A percentile compares a stretch with the other conserved stretches of the same genome.
These are phyloP conservation scores for Tolypocladium endophyticum DNA, from an alignment of 2,329 filamentous ascomycete genomes.

Conservation along the genomic window DNA sequence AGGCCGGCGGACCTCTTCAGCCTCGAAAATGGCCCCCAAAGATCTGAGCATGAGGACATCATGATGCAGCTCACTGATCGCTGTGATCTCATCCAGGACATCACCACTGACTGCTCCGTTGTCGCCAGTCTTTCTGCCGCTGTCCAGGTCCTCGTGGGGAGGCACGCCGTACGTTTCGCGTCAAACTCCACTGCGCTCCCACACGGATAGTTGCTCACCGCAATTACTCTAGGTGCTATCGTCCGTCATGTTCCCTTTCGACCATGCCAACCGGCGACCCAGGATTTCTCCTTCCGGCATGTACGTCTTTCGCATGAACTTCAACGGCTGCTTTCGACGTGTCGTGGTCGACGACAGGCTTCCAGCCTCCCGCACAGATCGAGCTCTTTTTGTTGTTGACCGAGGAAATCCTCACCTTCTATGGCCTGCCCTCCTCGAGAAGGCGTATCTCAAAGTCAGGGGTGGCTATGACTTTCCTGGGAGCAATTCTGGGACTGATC, in stretches of 20 bases:
- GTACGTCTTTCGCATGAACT: slow-evolving; percentile 86
- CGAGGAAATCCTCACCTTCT: slow-evolving; percentile 69
- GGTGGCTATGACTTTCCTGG: slow-evolving; percentile 97
- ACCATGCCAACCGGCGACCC: slow-evolving; percentile 46
- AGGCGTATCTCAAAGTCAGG: slow-evolving; percentile 89
- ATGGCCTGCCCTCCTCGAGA: slow-evolving; percentile 90
- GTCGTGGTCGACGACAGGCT: slow-evolving; percentile 85
- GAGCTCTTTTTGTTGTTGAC: slow-evolving; percentile 80
- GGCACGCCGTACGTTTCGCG: slow-evolving; percentile 46
- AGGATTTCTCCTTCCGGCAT: slow-evolving; percentile 67
- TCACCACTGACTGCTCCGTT: slow-evolving; percentile 93
- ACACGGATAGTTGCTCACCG: slow-evolving; percentile 1
- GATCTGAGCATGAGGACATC: slow-evolving; percentile 19
- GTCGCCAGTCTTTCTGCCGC: slow-evolving; percentile 88
- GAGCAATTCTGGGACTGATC: slow-evolving; percentile 90
- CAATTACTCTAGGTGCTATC: slow-evolving; percentile 47
- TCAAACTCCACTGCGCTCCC: not conserved
- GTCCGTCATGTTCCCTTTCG: slow-evolving; percentile 66
- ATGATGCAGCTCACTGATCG: slow-evolving; percentile 47
- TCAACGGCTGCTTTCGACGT: slow-evolving; percentile 85
- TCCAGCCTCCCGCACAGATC: slow-evolving; percentile 62
- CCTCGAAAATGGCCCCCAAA: slow-evolving; percentile 13
- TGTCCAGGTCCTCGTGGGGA: slow-evolving; percentile 57
- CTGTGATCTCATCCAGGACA: slow-evolving; percentile 86
- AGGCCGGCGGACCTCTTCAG: slow-evolving; percentile 57